Conservation (phyloP, 2,329 filamentous ascomycete species). For the Kalaharituber pfeilii region DNA sequence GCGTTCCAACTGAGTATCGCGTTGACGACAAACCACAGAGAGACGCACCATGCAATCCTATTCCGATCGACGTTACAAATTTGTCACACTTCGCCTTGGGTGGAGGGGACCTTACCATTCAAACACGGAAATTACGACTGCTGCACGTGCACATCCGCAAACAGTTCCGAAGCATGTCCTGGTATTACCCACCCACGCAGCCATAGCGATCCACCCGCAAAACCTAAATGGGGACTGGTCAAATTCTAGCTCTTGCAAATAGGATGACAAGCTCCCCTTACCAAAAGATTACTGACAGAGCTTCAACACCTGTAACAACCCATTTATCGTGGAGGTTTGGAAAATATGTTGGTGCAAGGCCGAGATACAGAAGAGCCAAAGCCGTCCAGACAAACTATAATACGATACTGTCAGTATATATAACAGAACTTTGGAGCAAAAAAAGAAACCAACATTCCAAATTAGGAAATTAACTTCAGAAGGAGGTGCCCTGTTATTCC, state of each 20-base stretch:
- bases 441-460: conserved; percentile 13
- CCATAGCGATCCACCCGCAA: background rate
- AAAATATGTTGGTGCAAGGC: conserved; percentile 17
- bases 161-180: background rate
- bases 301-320: conserved; percentile 17
- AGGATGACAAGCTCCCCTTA: background rate
- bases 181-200: background rate
- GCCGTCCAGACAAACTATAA: conserved; percentile 18
- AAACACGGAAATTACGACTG: background rate
- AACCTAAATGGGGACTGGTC: background rate
- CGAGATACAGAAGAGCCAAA: conserved; percentile 14
- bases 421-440: background rate
- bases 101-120: background rate
- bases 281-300: conserved; percentile 19
- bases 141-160: background rate
- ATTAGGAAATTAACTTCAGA: conserved; percentile 16
- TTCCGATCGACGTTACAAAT: background rate
- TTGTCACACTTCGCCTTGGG: background rate
- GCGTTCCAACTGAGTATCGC: background rate
- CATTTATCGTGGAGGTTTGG: conserved; percentile 17
- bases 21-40: background rate
- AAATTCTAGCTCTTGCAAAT: background rate
- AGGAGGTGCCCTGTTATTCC: background rate
- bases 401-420: background rate
- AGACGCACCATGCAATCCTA: background rate